These are phyloP conservation scores for Paratinospora sagittata DNA, from an alignment of 164 flowering plant genomes.

Conservation along the genomic window DNA sequence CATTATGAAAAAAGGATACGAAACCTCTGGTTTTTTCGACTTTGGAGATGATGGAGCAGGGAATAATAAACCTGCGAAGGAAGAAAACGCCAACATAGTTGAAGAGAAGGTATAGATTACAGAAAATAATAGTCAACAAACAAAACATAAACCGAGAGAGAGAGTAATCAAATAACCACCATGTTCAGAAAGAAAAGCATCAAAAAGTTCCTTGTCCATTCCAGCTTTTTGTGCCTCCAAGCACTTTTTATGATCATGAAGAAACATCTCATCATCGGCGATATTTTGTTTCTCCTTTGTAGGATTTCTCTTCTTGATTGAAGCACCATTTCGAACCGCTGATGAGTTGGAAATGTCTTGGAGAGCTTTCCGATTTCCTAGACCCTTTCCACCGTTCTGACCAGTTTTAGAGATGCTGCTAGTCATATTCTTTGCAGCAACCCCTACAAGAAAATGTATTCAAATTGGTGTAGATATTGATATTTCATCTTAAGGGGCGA, in stretches of 20 bases:
- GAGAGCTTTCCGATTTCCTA: slow-evolving; percentile 42
- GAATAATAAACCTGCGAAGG: slow-evolving; percentile 1
- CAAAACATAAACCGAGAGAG: too few relatives aligned
- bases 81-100: background rate
- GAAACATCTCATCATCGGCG: slow-evolving; percentile 37
- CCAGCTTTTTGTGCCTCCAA: slow-evolving; percentile 22
- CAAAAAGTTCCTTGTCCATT: slow-evolving; percentile 16
- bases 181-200: slow-evolving; percentile 30
- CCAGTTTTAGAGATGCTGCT: slow-evolving; percentile 18
- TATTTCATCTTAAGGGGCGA: background rate
- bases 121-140: too few relatives aligned
- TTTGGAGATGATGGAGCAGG: background rate
- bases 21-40: slow-evolving; percentile 4
- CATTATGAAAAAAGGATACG: background rate
- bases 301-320: slow-evolving; percentile 22
- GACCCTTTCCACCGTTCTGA: slow-evolving; percentile 28
- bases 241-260: slow-evolving; percentile 47
- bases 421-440: slow-evolving; percentile 15
- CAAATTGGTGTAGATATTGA: background rate
- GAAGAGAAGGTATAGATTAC: background rate
- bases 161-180: slow-evolving; percentile 15
- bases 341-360: slow-evolving; percentile 47
- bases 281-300: slow-evolving; percentile 26
- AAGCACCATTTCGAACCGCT: slow-evolving; percentile 14
- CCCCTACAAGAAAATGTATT: slow-evolving; percentile 21